Evolutionary conservation across 129 eudicot species (phyloP), one percentile per base, ranked within the genome.

Genomic region (Arctium lappa): DNA sequence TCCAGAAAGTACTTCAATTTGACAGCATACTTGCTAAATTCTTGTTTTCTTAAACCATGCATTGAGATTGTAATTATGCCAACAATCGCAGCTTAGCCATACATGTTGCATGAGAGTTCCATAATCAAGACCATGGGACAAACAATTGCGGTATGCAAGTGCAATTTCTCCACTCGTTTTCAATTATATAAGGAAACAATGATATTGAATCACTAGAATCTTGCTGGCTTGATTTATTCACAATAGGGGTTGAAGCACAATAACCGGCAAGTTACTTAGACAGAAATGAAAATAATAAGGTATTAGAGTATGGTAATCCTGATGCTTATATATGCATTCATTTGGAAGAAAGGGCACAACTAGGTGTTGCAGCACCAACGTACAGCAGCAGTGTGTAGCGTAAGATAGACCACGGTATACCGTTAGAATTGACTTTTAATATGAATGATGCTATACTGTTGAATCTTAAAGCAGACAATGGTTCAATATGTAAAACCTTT

Each of bases 401-500:
- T 39, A 39, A 39, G 65, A 2, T 46, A 44, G 69, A 70, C 48
- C 6, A 46, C 9, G 5, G 30, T 70, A 70, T 48, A 48, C 11
- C 27, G 10, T 13, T 7, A n/a, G 34, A 34, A 56, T n/a, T 72
- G 73, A 48, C 31, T 72, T 72, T 81, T 36, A 12, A 71, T 34
- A 34, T 18, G 60, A 48, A 18, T 53, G 56, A 77, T 62, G 81
- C 18, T 77, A 75, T 29, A 44, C 32, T 33, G 60, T 68, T 76
- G 4, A 76, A 70, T 73, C 71, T n/a, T 30, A 50, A 16, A 73
- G 78, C 82, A 76, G 48, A 69, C 9, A 70, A 53, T 50, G 33
- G 34, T 83, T 36, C 73, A 50, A 62, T 31, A 79, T 6, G 40
- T 70, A 62, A 63, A 73, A 95, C 99, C 97, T 90, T 88, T 77